phyloP scores from a whole-genome alignment of 1,139 yeast genomes.

The Arxiozyma slooffiae region DNA sequence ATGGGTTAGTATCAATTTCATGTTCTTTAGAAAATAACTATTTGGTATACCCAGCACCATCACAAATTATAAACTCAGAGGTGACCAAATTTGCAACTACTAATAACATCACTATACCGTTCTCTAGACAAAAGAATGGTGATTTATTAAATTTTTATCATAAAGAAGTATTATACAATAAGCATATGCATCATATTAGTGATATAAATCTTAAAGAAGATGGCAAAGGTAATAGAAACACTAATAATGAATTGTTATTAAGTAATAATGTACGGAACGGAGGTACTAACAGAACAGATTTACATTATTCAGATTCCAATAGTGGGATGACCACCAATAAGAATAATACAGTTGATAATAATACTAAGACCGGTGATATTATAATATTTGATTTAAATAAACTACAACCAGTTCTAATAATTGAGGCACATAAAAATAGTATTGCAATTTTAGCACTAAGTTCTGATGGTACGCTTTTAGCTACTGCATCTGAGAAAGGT shows the following conservation, averaged over 20 bases:
- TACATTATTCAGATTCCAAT: background rate
- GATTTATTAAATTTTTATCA: slow-evolving; percentile 1
- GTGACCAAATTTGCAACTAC: slow-evolving; percentile 25
- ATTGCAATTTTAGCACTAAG: slow-evolving; percentile 73
- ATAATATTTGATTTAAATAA: slow-evolving; percentile 70
- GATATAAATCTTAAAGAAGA: slow-evolving; percentile 3
- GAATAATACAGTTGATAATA: background rate
- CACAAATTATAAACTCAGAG: slow-evolving; percentile 29
- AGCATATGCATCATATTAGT: background rate
- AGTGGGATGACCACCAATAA: background rate
- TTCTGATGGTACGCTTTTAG: slow-evolving; percentile 70
- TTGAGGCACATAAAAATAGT: slow-evolving; percentile 87
- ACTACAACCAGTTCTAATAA: slow-evolving; percentile 75
- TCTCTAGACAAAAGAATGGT: slow-evolving; percentile 1
- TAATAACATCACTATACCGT: slow-evolving; percentile 18
- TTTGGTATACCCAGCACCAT: slow-evolving; percentile 83
- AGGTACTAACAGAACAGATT: background rate
- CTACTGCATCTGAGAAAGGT: slow-evolving; percentile 94
- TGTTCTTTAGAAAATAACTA: slow-evolving; percentile 54
- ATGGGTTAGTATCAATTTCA: slow-evolving; percentile 51
- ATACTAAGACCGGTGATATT: slow-evolving; percentile 57
- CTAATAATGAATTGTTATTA: slow-evolving; percentile 3
- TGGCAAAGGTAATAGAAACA: slow-evolving; percentile 5
- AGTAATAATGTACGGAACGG: background rate
- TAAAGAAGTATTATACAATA: slow-evolving; percentile 3